Percentiles rank a stretch among this genome's conserved stretches.
Conservation (phyloP, 1,284 basidiomycete genomes). For the Rhodotorula sp. region DNA sequence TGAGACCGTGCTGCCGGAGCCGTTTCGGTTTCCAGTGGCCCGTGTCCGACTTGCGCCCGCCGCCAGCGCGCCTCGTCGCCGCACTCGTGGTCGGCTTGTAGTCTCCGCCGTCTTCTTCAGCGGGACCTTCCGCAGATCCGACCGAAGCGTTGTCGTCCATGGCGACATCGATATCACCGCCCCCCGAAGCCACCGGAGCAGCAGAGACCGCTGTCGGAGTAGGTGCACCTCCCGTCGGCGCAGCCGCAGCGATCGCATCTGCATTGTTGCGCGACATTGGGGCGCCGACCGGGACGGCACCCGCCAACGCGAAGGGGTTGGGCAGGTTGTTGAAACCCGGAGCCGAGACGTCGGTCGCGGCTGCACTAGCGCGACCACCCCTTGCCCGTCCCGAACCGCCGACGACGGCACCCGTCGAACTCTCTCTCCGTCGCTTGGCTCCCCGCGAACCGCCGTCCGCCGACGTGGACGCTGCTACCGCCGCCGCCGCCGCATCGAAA, state of each 20-base stretch:
- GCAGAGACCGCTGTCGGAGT: not conserved
- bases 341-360: not conserved
- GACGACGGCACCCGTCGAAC: slow-evolving; percentile 1
- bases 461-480: not conserved
- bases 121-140: not conserved
- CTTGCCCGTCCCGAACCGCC: not conserved
- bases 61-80: not conserved
- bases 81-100: slow-evolving; percentile 13
- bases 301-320: slow-evolving; percentile 34
- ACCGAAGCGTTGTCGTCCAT: slow-evolving; percentile 12
- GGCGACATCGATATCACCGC: not conserved
- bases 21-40: slow-evolving; percentile 61
- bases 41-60: slow-evolving; percentile 3
- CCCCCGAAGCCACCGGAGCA: not conserved
- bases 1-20: slow-evolving; percentile 72
- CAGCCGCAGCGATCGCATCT: slow-evolving; percentile 18
- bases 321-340: slow-evolving; percentile 18
- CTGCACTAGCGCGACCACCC: slow-evolving; percentile 5
- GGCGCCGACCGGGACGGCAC: slow-evolving; percentile 21
- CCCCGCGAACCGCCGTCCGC: not conserved
- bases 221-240: not conserved
- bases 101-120: slow-evolving; percentile 20
- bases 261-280: slow-evolving; percentile 24
- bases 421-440: slow-evolving; percentile 18
- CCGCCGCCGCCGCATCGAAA: not conserved